Conservation (phyloP, 306 rosid genomes). For the Acacia confusa region DNA sequence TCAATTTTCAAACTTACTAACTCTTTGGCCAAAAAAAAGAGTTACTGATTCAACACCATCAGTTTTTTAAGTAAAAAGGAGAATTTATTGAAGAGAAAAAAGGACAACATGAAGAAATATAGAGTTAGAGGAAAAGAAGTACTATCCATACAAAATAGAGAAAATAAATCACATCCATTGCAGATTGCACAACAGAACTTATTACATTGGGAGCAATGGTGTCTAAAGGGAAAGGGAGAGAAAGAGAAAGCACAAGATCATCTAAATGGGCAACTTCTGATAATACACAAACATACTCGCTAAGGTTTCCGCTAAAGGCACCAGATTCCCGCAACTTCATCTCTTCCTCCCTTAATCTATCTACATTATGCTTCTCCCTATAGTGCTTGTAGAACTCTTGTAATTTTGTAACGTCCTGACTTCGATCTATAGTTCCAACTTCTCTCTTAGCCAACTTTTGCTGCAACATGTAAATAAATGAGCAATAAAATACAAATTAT, state of each 20-base stretch:
- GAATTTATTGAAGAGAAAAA: neutral
- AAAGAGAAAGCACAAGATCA: constrained; percentile 20
- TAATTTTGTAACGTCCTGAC: constrained; percentile 73
- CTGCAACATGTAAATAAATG: constrained; percentile 51
- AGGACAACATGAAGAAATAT: neutral
- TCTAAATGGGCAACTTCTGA: constrained; percentile 15
- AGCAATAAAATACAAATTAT: constrained; percentile 26
- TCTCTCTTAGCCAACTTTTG: constrained; percentile 92
- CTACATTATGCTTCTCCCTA: constrained; percentile 75
- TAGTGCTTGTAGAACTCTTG: constrained; percentile 84
- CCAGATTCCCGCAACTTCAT: constrained; percentile 81
- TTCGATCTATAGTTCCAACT: constrained; percentile 78
- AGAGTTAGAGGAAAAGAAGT: neutral
- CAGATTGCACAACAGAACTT: neutral
- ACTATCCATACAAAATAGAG: neutral
- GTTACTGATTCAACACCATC: neutral
- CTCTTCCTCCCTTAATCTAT: constrained; percentile 80
- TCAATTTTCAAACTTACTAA: constrained; percentile 3
- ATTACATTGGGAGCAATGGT: neutral
- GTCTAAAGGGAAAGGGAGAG: neutral
- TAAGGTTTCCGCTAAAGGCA: constrained; percentile 77
- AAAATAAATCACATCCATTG: neutral
- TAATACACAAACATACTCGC: constrained; percentile 71
- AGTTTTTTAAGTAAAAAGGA: neutral
- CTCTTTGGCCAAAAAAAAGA: neutral